A percentile compares a stretch with the other conserved stretches of the same genome.
Conservation (phyloP, 2,329 filamentous ascomycete species). For the Diaporthe citrichinensis region DNA sequence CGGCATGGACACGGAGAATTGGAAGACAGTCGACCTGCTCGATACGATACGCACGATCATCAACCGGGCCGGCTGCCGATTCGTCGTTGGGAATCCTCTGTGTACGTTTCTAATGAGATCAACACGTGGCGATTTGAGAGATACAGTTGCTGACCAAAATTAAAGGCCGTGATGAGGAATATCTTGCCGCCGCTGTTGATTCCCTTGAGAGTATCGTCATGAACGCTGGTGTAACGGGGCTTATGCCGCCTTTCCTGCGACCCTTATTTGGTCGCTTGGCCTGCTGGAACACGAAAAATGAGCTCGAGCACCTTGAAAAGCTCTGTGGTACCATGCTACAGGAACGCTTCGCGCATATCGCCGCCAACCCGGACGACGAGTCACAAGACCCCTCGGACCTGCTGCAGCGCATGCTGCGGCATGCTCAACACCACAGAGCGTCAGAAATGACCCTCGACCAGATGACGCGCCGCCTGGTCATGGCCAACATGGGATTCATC, state of each 20-base stretch:
- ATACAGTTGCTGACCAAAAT: background rate
- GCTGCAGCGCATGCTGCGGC: slow-evolving; percentile 59
- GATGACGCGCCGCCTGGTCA: slow-evolving; percentile 51
- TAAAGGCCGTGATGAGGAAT: background rate
- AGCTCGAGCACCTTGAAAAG: background rate
- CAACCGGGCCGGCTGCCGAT: background rate
- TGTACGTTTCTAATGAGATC: background rate
- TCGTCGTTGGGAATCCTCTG: background rate
- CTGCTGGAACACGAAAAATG: background rate
- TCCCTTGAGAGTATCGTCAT: background rate
- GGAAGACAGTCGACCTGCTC: background rate
- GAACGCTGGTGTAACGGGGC: background rate
- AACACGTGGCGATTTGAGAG: background rate
- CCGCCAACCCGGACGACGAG: background rate
- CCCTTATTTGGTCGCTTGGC: background rate
- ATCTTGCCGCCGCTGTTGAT: background rate
- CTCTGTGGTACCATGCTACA: background rate
- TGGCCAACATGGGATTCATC: slow-evolving; percentile 55
- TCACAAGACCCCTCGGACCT: slow-evolving; percentile 53
- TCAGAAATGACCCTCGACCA: slow-evolving; percentile 51
- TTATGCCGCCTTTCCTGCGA: background rate
- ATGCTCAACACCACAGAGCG: slow-evolving; percentile 54
- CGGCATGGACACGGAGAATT: background rate
- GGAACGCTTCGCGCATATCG: background rate
- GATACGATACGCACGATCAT: background rate